Conservation (phyloP, 306 rosid species). For the Carpinus fangiana region DNA sequence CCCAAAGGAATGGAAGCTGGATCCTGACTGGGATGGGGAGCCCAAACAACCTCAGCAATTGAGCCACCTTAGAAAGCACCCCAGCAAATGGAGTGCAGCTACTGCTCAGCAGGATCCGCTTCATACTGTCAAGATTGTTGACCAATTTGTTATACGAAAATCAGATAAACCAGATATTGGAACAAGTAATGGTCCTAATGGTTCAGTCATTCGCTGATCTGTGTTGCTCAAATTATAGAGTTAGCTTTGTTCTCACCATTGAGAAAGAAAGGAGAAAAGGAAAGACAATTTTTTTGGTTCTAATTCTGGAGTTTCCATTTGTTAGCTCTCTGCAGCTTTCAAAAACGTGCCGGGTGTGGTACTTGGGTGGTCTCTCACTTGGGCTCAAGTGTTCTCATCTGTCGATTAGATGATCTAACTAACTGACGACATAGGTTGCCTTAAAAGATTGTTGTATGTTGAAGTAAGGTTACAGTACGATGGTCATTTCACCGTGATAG, state of each 20-base stretch:
- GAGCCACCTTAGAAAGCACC: constrained; percentile 46
- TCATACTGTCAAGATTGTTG: constrained; percentile 81
- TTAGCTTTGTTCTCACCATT: constrained; percentile 18
- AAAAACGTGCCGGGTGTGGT: not conserved
- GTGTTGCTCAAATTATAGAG: constrained; percentile 27
- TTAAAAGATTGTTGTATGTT: not conserved
- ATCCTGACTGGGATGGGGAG: constrained; percentile 57
- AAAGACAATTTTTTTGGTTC: not conserved
- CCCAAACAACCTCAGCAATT: constrained; percentile 35
- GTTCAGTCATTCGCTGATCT: constrained; percentile 51
- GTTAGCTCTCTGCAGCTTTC: not conserved
- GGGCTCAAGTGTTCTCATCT: not conserved
- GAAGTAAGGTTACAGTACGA: not conserved
- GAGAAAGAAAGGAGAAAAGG: constrained; percentile 11
- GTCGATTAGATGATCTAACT: not conserved
- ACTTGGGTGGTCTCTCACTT: not conserved
- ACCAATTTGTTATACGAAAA: constrained; percentile 64
- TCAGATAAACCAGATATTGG: constrained; percentile 38
- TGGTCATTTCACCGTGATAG: not conserved
- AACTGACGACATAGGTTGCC: not conserved
- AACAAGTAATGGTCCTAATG: constrained; percentile 42
- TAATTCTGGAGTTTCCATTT: not conserved
- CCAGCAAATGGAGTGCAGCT: constrained; percentile 69
- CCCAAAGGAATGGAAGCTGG: constrained; percentile 63
- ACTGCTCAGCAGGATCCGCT: constrained; percentile 68